phyloP scores from a whole-genome alignment of 208 protist genomes.

The Leishmania mexicana region DNA sequence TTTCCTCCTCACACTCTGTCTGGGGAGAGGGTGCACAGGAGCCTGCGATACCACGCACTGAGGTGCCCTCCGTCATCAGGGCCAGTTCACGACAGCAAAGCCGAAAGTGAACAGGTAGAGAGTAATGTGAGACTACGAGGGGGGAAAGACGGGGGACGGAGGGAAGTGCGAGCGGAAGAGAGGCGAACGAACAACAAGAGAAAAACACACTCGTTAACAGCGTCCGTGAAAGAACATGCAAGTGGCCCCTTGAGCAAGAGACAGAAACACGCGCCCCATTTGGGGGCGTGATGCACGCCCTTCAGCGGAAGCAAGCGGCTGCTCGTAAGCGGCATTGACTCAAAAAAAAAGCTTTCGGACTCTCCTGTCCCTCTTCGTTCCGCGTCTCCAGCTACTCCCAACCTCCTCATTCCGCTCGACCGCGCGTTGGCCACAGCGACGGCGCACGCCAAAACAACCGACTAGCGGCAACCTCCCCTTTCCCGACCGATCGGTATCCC shows the following conservation, averaged over 20 bases:
- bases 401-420: background rate
- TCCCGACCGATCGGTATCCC: background rate
- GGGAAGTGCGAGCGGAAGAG: background rate
- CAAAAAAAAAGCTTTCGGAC: background rate
- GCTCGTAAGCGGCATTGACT: background rate
- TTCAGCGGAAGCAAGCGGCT: background rate
- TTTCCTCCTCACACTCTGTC: background rate
- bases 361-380: background rate
- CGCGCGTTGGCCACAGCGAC: background rate
- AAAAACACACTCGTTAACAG: background rate
- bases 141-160: background rate
- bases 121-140: background rate
- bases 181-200: background rate
- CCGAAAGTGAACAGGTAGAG: background rate
- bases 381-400: background rate
- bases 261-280: background rate
- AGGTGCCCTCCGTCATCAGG: background rate
- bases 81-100: background rate
- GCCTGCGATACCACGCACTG: background rate
- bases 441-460: background rate
- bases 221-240: background rate
- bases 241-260: background rate
- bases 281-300: background rate
- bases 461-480: background rate
- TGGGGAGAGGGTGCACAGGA: background rate